These are phyloP conservation scores for Collybia mongolica DNA, from an alignment of 768 basidiomycete species.

Conservation along the genomic window DNA sequence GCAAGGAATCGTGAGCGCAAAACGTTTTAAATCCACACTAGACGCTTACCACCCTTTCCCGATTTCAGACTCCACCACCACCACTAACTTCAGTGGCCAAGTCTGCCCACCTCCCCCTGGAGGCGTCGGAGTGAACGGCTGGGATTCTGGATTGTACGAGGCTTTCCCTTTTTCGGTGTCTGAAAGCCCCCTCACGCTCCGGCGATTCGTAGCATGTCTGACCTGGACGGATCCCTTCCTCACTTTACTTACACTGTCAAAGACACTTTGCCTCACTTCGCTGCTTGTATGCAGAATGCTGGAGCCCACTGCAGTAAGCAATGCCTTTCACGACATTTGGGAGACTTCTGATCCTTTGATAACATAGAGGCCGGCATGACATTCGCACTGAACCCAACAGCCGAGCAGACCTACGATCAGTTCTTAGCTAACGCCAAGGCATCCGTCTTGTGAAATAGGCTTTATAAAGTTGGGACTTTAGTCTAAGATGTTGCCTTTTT, in stretches of 20 bases:
- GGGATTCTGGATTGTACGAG: not conserved
- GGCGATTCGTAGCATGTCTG: slow-evolving; percentile 10
- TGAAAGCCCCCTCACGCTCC: no score
- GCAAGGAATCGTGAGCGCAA: slow-evolving; percentile 9
- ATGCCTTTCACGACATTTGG: not conserved
- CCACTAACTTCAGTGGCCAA: not conserved
- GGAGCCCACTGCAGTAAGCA: slow-evolving; percentile 18
- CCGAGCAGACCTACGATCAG: slow-evolving; percentile 11
- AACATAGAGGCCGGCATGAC: not conserved
- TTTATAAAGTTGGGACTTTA: no score
- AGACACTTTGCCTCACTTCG: slow-evolving; percentile 17
- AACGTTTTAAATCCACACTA: not conserved
- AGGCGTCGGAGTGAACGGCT: not conserved
- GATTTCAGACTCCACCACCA: not conserved
- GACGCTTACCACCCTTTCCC: slow-evolving; percentile 11
- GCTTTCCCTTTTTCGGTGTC: not conserved
- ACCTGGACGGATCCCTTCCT: slow-evolving; percentile 13
- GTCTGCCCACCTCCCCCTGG: slow-evolving; percentile 18
- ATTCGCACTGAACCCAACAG: slow-evolving; percentile 13
- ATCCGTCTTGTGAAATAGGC: slow-evolving; percentile 5
- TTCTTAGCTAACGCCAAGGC: slow-evolving; percentile 16
- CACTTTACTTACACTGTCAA: slow-evolving; percentile 14
- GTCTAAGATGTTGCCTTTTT: no score
- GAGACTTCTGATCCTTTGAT: not conserved
- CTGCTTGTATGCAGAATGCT: not conserved